Conservation (phyloP, 2,329 filamentous ascomycete species). For the Colletotrichum filicis region DNA sequence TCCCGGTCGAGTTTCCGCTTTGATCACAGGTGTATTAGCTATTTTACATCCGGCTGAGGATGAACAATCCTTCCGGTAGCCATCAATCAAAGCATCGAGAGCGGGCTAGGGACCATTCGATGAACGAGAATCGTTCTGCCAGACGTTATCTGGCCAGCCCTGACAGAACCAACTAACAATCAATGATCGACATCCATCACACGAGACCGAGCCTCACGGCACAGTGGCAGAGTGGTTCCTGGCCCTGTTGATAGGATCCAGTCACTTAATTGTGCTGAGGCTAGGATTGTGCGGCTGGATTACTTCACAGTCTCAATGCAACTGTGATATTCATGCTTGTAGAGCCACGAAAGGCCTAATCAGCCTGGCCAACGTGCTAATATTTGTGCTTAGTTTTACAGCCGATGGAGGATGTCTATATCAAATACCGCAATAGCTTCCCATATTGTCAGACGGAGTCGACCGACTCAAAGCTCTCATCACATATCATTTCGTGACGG, state of each 20-base stretch:
- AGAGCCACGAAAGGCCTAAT: background rate
- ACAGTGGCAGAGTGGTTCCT: background rate
- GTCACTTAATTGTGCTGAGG: conserved; percentile 9
- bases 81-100: background rate
- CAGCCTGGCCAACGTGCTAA: background rate
- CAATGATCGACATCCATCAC: conserved; percentile 31
- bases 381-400: background rate
- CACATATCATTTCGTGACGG: conserved; percentile 30
- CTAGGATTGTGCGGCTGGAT: conserved; percentile 10
- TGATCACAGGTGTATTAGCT: background rate
- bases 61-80: background rate
- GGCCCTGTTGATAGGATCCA: conserved; percentile 13
- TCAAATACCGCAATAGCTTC: background rate
- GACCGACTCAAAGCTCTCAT: background rate
- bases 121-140: background rate
- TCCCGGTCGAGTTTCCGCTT: conserved; percentile 14
- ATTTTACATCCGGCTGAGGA: background rate
- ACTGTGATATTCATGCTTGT: conserved; percentile 29
- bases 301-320: conserved; percentile 13
- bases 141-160: conserved; percentile 2
- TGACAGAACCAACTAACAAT: conserved; percentile 6
- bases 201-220: conserved; percentile 9
- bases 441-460: background rate
- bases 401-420: background rate
- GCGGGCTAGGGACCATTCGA: background rate